These are phyloP conservation scores for Lepiota venenata DNA, from an alignment of 768 basidiomycete species.

Conservation along the genomic window DNA sequence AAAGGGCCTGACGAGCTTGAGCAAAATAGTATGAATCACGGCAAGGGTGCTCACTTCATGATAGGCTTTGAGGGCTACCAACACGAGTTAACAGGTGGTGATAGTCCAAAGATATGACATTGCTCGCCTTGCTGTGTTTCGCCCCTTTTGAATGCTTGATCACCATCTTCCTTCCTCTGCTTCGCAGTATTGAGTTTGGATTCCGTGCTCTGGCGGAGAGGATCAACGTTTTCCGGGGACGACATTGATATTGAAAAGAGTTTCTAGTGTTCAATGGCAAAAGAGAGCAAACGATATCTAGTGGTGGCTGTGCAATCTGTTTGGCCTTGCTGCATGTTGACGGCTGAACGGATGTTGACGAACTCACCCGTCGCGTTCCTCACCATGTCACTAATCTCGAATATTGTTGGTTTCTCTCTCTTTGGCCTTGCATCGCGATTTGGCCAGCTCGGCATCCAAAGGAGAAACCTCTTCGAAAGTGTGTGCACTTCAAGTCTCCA, in stretches of 20 bases:
- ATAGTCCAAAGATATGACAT: slow-evolving; percentile 1
- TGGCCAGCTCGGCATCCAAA: slow-evolving; percentile 86
- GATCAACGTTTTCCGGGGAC: slow-evolving; percentile 8
- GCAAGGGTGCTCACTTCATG: slow-evolving; percentile 51
- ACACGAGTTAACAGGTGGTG: background rate
- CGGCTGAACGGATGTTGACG: slow-evolving; percentile 13
- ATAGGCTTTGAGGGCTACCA: slow-evolving; percentile 63
- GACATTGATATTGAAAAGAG: slow-evolving; percentile 7
- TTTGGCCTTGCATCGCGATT: slow-evolving; percentile 83
- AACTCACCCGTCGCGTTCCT: slow-evolving; percentile 11
- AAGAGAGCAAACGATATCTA: slow-evolving; percentile 21
- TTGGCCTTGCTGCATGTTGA: slow-evolving; percentile 25
- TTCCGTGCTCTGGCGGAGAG: slow-evolving; percentile 16
- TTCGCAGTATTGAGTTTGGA: slow-evolving; percentile 60
- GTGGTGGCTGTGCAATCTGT: slow-evolving; percentile 33
- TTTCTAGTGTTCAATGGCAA: slow-evolving; percentile 1
- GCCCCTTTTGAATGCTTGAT: slow-evolving; percentile 67
- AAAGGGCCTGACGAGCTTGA: slow-evolving; percentile 45
- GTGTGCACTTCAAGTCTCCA: slow-evolving; percentile 29
- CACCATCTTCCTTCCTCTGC: slow-evolving; percentile 63
- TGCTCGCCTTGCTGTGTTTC: slow-evolving; percentile 55
- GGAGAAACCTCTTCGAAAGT: slow-evolving; percentile 78
- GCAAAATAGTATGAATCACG: background rate
- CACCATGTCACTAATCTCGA: slow-evolving; percentile 64
- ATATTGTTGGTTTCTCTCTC: slow-evolving; percentile 72